phyloP scores from a whole-genome alignment of 805 yeast species.

The Geotrichum ghanense region DNA sequence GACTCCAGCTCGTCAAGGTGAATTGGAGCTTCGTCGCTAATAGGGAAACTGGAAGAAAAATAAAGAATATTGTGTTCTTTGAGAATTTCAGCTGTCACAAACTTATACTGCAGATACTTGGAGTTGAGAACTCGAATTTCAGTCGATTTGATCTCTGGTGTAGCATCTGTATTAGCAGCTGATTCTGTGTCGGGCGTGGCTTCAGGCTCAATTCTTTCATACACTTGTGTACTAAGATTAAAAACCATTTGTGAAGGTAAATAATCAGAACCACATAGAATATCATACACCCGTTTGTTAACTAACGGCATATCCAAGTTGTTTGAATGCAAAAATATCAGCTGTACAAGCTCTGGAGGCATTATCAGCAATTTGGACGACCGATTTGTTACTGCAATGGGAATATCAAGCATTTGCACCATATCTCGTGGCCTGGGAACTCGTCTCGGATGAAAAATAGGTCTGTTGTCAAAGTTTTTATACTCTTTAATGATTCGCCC shows the following conservation, averaged over 20 bases:
- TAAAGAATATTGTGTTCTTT: background rate
- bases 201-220: background rate
- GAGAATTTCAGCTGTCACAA: background rate
- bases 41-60: background rate
- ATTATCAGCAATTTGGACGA: no score
- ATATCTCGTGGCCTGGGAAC: no score
- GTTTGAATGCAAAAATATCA: background rate
- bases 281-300: background rate
- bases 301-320: background rate
- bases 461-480: no score
- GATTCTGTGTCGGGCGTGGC: no score
- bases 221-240: background rate
- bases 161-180: no score
- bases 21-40: background rate
- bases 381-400: no score
- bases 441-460: no score
- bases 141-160: background rate
- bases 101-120: background rate
- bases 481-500: no score
- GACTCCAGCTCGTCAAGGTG: background rate
- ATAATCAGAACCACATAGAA: background rate
- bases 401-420: no score
- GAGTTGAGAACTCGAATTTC: background rate
- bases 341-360: background rate
- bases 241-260: background rate